These are phyloP conservation scores for Scopulariopsis brevicaulis DNA, from an alignment of 2,329 filamentous ascomycete genomes.

Conservation along the genomic window DNA sequence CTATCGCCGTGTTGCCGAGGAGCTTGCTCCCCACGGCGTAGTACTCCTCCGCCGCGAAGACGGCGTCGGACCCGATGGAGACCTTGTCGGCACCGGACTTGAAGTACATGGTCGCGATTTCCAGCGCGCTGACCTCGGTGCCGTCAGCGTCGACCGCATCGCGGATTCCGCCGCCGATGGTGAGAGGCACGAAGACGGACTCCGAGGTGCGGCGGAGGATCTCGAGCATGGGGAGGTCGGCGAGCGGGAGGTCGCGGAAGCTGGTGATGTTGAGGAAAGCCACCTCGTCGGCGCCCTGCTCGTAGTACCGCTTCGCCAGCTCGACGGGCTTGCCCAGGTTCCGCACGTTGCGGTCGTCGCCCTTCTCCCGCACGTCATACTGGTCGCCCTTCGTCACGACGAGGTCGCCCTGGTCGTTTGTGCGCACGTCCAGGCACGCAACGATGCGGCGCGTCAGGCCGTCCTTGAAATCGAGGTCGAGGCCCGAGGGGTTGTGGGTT, in stretches of 20 bases:
- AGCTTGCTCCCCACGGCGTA: constrained; percentile 58
- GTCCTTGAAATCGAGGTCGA: constrained; percentile 28
- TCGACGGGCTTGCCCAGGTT: constrained; percentile 97
- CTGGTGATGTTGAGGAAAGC: constrained; percentile 98
- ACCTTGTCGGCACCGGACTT: constrained; percentile 95
- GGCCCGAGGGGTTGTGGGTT: constrained; percentile 8
- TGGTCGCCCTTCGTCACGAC: constrained; percentile 98
- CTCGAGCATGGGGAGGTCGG: constrained; percentile 92
- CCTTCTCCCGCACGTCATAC: constrained; percentile 94
- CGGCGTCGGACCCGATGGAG: constrained; percentile 90
- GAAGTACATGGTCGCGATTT: constrained; percentile 96
- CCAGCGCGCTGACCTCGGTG: constrained; percentile 73
- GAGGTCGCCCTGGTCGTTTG: constrained; percentile 88
- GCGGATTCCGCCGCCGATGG: constrained; percentile 88
- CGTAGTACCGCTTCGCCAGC: constrained; percentile 87
- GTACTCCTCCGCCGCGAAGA: constrained; percentile 86
- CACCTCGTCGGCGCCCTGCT: constrained; percentile 91
- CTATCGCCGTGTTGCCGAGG: constrained; percentile 79
- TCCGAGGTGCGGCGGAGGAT: constrained; percentile 75
- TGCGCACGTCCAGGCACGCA: constrained; percentile 88
- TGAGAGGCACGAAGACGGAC: constrained; percentile 92
- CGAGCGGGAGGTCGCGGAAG: constrained; percentile 88
- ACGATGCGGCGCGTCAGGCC: constrained; percentile 90
- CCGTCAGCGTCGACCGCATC: constrained; percentile 87
- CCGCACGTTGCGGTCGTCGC: constrained; percentile 53